These are phyloP conservation scores for Linum usitatissimum DNA, from an alignment of 345 rosid genomes.

Conservation along the genomic window DNA sequence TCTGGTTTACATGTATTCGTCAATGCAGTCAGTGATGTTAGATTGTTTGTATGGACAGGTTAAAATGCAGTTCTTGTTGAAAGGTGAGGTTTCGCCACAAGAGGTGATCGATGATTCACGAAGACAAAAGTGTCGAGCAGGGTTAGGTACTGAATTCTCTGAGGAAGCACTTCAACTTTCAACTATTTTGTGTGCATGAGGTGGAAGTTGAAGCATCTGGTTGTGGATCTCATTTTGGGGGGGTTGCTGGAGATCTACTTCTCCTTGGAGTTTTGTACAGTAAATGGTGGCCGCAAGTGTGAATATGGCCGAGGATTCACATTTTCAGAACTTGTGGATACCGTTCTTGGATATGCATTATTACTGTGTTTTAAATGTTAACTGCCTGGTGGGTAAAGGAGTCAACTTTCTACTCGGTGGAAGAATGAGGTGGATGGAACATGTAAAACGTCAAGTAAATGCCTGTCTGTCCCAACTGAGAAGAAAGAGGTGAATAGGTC, in stretches of 20 bases:
- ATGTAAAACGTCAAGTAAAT: too few species aligned
- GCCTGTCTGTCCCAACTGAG: too few species aligned
- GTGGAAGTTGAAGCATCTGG: background rate
- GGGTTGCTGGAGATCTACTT: constrained; percentile 34
- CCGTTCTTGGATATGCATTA: too few species aligned
- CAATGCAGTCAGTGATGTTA: background rate
- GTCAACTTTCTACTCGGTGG: too few species aligned
- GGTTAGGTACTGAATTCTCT: constrained; percentile 1
- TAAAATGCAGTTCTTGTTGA: constrained; percentile 66
- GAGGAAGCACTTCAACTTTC: background rate
- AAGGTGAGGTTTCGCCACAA: constrained; percentile 72
- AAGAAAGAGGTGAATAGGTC: background rate
- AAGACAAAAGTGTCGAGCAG: background rate
- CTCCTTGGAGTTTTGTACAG: background rate
- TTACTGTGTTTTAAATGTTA: background rate
- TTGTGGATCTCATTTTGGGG: constrained; percentile 44
- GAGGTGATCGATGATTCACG: constrained; percentile 44
- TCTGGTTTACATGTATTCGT: background rate
- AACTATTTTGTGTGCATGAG: background rate
- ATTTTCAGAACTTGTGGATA: too few species aligned
- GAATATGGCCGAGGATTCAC: too few species aligned
- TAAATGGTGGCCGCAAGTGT: background rate
- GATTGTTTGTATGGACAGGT: constrained; percentile 35
- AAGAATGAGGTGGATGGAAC: too few species aligned
- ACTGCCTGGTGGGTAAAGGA: too few species aligned